Base-by-base conservation (phyloP, 2,329 filamentous ascomycete species). In the Penicillium rolfsii region DNA sequence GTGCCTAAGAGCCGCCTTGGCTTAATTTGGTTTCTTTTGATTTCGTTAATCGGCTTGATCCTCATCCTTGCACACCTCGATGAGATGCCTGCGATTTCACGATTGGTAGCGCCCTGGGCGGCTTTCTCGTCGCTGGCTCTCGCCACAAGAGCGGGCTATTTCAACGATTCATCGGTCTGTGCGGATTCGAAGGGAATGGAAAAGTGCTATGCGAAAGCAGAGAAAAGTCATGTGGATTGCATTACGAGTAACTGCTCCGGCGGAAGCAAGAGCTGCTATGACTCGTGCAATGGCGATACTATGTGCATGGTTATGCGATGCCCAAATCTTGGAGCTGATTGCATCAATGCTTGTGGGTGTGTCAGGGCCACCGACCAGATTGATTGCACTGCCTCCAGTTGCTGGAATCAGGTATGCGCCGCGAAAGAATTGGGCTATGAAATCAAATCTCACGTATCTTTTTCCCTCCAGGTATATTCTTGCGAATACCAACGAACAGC, bases 351-450 rank as follows among this genome's bases (percentile, higher is more conserved):
- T 5, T 68, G 67, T n/a, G 54, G 41, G 5, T 67, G 64, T n/a
- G 56, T 57, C 9, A 56, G 35, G 24, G 52, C 55, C 3, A 40
- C 40, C 1, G 38, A 50, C 9, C 40, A 63, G 12, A 61, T 69
- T 2, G 53, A 63, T 24, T 68, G 67, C 19, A 55, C 53, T 24
- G 59, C 64, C 2, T 43, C 52, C 9, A 60, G 54, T 24, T 67
- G 64, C 19, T 69, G 65, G 64, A 67, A 68, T 11, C 59, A 68
- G 53, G 66, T 68, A 24, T 19, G 55, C 52, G 2, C 26, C 16
- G 24, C 30, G 28, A 38, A 12, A 14, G 14, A 19, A 22, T 22
- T 30, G 3, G n/a, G 14, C 14, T 5, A 14, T 33, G 52, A 12
- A 1, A 12, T 4, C 9, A 12, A 9, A 9, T 14, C 40, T 55